Base-by-base conservation (phyloP, 805 yeast genomes). In the Tetrapisispora fleetii region DNA sequence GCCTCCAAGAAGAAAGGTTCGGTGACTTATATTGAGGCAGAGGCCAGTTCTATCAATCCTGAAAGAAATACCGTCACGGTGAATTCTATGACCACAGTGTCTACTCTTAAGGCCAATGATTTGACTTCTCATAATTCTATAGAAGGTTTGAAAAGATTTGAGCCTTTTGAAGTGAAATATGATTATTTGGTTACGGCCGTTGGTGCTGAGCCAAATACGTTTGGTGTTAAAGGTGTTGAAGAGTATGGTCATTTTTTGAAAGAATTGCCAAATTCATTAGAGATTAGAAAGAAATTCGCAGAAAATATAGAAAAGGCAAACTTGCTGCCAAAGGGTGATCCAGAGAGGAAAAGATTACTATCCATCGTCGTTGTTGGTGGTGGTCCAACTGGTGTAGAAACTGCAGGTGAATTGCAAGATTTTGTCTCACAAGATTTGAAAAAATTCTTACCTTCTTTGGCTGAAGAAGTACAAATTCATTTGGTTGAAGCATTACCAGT, bases 371-470 rank as follows among this genome's bases (percentile, higher is more conserved):
- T 90, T 51, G 93, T 91, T 58, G 97, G 97, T 60, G 97, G 96
- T 70, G 97, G 97, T 56, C 97, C 97, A 64, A 89, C 97, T 40
- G 97, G 97, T 74, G 96, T 89, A 50, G 97, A 89, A 72, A 84
- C 89, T 56, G 96, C 97, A 52, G 97, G 95, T 67, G 97, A 90
- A 69, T 72, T 90, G 61, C 95, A 88, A 71, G 97, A 90, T 70
- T 90, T 87, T 71, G 87, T 89, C 53, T 88, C 84, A 66, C 95
- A 89, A 69, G 97, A 90, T 69, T 74, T 90, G 68, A 75, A 76
- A 65, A 85, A 83, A 69, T 85, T 88, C 80, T 81, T 86, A 72
- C 96, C 97, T 45, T 85, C 83, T 60, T 79, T 90, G 58, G 85
- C 88, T 54, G 75, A 76, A 55, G 96, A 90, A 70, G 81, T 89